Evolutionary conservation across 2,329 filamentous ascomycete genomes (phyloP).

Genomic region (Ophiostoma novo-ulmi): DNA sequence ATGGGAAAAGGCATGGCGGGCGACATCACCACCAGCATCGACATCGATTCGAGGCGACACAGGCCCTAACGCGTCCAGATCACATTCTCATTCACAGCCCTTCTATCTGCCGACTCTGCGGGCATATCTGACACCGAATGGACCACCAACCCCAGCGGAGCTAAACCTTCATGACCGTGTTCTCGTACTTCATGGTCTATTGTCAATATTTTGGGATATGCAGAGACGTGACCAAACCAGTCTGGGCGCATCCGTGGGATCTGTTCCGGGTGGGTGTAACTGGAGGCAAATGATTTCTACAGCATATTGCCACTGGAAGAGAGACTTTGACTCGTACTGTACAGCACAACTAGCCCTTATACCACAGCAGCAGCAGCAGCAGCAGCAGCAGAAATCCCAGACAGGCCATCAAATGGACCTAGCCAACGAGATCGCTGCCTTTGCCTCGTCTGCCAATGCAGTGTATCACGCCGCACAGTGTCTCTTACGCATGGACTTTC

Average conservation of each 20-base stretch:
- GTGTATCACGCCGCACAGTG: slow-evolving; percentile 25
- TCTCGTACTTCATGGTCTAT: slow-evolving; percentile 26
- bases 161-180: slow-evolving; percentile 20
- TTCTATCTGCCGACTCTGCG: slow-evolving; percentile 18
- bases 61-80: not conserved
- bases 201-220: slow-evolving; percentile 28
- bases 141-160: not conserved
- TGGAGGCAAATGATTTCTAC: slow-evolving; percentile 21
- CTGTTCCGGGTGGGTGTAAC: not conserved
- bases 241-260: slow-evolving; percentile 17
- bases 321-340: slow-evolving; percentile 25
- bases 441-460: slow-evolving; percentile 21
- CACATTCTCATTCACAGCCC: not conserved
- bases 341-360: not conserved
- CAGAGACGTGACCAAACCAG: slow-evolving; percentile 27
- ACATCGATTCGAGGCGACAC: not conserved
- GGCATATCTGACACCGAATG: slow-evolving; percentile 9
- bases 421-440: slow-evolving; percentile 16
- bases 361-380: not conserved
- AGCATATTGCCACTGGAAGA: slow-evolving; percentile 24
- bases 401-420: not conserved
- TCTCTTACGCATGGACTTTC: slow-evolving; percentile 24
- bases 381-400: not conserved
- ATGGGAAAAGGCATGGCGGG: slow-evolving; percentile 21
- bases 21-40: not conserved